These are phyloP conservation scores for Aspergillus sp. DNA, from an alignment of 2,329 filamentous ascomycete species.

Conservation along the genomic window DNA sequence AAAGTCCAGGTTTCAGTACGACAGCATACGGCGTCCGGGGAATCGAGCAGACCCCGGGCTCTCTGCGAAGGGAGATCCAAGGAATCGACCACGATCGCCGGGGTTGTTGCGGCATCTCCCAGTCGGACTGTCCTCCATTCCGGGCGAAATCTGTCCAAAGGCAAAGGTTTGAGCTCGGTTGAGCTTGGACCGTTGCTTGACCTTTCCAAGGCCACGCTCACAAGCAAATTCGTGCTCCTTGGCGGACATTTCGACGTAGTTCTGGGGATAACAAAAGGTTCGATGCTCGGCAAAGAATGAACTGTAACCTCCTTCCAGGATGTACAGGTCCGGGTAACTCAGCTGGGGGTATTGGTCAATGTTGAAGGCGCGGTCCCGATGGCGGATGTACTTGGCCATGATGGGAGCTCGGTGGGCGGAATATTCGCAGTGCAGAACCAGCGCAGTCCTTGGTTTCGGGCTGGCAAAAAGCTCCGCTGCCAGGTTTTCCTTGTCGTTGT, in stretches of 20 bases:
- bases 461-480: constrained; percentile 74
- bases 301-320: constrained; percentile 94
- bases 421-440: constrained; percentile 98
- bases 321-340: constrained; percentile 96
- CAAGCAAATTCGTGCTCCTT: constrained; percentile 90
- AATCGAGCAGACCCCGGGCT: constrained; percentile 35
- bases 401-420: constrained; percentile 93
- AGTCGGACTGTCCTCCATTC: constrained; percentile 64
- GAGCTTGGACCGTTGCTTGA: constrained; percentile 85
- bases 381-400: constrained; percentile 91
- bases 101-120: constrained; percentile 42
- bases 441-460: constrained; percentile 69
- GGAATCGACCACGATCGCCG: constrained; percentile 29
- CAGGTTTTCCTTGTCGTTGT: constrained; percentile 91
- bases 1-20: constrained; percentile 29
- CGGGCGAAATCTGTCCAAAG: constrained; percentile 71
- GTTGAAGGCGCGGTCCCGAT: constrained; percentile 83
- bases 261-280: constrained; percentile 82
- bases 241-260: constrained; percentile 95
- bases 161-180: constrained; percentile 90
- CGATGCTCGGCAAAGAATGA: constrained; percentile 81
- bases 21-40: constrained; percentile 46
- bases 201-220: constrained; percentile 89
- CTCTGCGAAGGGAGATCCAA: constrained; percentile 38
- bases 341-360: constrained; percentile 81